These are phyloP conservation scores for Prunus padus DNA, from an alignment of 306 rosid genomes.

Conservation along the genomic window DNA sequence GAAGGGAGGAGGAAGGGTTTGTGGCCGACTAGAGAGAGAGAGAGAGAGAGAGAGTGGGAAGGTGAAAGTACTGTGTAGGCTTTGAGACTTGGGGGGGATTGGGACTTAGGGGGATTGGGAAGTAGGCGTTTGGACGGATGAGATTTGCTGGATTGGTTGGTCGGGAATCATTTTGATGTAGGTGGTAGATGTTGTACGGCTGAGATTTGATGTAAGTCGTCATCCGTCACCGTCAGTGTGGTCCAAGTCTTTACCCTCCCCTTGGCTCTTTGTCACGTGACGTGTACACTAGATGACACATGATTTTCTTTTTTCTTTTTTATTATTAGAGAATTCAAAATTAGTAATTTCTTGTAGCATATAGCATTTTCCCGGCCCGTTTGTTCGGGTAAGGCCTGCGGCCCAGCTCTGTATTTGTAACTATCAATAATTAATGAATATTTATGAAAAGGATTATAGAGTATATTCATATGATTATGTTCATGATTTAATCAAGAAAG, in stretches of 20 bases:
- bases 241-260: neutral
- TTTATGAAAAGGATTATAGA: too few relatives aligned
- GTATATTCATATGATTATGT: too few relatives aligned
- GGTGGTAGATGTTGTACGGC: conserved; percentile 5
- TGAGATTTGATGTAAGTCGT: conserved; percentile 7
- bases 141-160: conserved; percentile 17
- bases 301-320: neutral
- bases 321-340: neutral
- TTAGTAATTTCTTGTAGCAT: too few relatives aligned
- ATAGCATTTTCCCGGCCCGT: too few relatives aligned
- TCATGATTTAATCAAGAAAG: too few relatives aligned
- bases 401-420: too few relatives aligned
- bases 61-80: neutral
- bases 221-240: neutral
- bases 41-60: conserved; percentile 11
- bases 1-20: conserved; percentile 28
- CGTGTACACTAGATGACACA: neutral
- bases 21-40: conserved; percentile 42
- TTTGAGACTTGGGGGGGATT: conserved; percentile 9
- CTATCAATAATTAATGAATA: too few relatives aligned
- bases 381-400: too few relatives aligned
- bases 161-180: neutral
- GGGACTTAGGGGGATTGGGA: neutral
- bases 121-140: conserved; percentile 37
- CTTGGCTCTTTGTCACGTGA: conserved; percentile 18